A percentile compares a stretch with the other conserved stretches of the same genome.
Conservation (phyloP, 2,329 filamentous ascomycete genomes). For the Arthroderma sp. region DNA sequence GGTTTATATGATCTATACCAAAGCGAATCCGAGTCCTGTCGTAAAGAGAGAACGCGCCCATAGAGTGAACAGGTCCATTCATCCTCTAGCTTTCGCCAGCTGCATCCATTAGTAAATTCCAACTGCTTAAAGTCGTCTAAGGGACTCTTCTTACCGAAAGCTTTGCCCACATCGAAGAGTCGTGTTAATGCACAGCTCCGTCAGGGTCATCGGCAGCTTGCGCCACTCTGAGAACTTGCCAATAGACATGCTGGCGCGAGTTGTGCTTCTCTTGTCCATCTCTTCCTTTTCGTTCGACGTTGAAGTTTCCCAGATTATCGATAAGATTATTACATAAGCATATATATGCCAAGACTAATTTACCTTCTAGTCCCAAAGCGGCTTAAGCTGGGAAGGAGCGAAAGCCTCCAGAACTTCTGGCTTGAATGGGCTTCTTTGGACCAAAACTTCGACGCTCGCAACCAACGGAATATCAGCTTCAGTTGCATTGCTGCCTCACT, state of each 20-base stretch:
- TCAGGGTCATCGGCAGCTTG: conserved; percentile 68
- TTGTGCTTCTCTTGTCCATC: not conserved
- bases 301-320: not conserved
- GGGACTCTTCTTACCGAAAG: conserved; percentile 47
- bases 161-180: conserved; percentile 91
- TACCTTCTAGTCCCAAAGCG: not conserved
- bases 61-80: conserved; percentile 86
- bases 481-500: too few relatives aligned
- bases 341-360: not conserved
- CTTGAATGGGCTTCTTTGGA: not conserved
- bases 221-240: conserved; percentile 63
- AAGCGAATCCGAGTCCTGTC: conserved; percentile 65
- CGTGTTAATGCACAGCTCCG: conserved; percentile 87
- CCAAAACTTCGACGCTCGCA: not conserved
- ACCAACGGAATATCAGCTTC: not conserved
- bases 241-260: conserved; percentile 24
- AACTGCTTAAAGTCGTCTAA: not conserved
- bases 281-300: not conserved
- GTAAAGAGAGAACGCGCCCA: conserved; percentile 72
- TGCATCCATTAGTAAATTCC: conserved; percentile 21
- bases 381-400: not conserved
- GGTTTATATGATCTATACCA: conserved; percentile 63
- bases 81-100: conserved; percentile 75
- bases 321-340: conserved; percentile 1
- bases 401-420: not conserved